These are phyloP conservation scores for Waltergamsia citrina DNA, from an alignment of 2,329 filamentous ascomycete genomes.

Conservation along the genomic window DNA sequence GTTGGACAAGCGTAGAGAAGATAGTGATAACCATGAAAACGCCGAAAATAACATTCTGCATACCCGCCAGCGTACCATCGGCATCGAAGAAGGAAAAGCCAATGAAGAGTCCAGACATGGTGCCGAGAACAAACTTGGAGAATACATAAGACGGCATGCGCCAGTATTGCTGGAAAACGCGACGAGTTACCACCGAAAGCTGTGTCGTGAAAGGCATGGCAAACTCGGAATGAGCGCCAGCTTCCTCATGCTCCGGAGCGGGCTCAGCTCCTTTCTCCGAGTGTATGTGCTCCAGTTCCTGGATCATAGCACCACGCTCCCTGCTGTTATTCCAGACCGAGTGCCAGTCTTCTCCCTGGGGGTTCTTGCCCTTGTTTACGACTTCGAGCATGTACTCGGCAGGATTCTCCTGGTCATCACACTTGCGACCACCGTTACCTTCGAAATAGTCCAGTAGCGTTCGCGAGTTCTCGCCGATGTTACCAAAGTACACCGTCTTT, in stretches of 20 bases:
- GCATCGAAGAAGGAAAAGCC: slow-evolving; percentile 60
- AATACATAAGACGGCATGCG: slow-evolving; percentile 51
- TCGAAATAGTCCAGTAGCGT: slow-evolving; percentile 56
- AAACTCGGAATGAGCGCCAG: slow-evolving; percentile 17
- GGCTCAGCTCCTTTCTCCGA: neutral
- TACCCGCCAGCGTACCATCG: slow-evolving; percentile 51
- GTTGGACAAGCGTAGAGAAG: slow-evolving; percentile 60
- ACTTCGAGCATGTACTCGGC: slow-evolving; percentile 64
- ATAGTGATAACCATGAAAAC: slow-evolving; percentile 71
- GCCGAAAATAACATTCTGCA: slow-evolving; percentile 65
- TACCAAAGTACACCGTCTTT: slow-evolving; percentile 60
- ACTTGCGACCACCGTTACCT: slow-evolving; percentile 49
- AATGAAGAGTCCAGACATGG: slow-evolving; percentile 58
- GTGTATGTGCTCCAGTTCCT: slow-evolving; percentile 37
- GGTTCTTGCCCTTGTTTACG: slow-evolving; percentile 12
- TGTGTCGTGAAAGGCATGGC: slow-evolving; percentile 19
- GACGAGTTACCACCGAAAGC: slow-evolving; percentile 22
- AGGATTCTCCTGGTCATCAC: slow-evolving; percentile 55
- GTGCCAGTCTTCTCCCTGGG: slow-evolving; percentile 45
- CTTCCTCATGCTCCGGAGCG: slow-evolving; percentile 11
- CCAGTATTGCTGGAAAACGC: slow-evolving; percentile 23
- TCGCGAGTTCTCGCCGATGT: slow-evolving; percentile 50
- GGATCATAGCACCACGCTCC: slow-evolving; percentile 19
- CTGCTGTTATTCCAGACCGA: slow-evolving; percentile 41
- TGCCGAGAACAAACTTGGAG: slow-evolving; percentile 31